Evolutionary conservation across 768 basidiomycete species (phyloP), one percentile per base, ranked within the genome.

Genomic region (Suillus spraguei): DNA sequence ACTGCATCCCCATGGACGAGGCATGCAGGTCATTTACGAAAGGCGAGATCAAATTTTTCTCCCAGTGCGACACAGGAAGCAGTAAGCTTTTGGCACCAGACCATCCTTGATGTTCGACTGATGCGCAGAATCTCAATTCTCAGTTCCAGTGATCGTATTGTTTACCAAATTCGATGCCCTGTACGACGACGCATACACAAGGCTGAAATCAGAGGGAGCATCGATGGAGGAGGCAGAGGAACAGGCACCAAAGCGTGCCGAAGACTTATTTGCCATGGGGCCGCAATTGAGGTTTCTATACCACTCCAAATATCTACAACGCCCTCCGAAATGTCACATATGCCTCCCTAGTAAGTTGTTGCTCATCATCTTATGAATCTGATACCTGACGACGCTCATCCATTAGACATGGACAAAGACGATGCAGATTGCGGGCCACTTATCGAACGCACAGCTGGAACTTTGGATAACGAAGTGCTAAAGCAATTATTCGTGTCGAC

Each of bases 111-210:
- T 35, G 5, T 10, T 33, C 22, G 1, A 63, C 22, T 61, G 1
- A n/a, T 60, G 22, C 44, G 10, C 22, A 47, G 13, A 47, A 47
- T 63, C 14, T 28, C 11, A 24, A 4, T 4, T 5, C 39, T 33
- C 42, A 81, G 80, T 80, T 32, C 79, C 79, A 5, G 74, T 80
- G 2, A 68, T 81, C 28, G 72, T 71, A 0, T 50, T 81, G 36
- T 79, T 81, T 65, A 80, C 77, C 0, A 80, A 80, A 59, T 74
- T 74, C 49, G 79, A 80, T 63, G 72, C 67, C 28, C 59, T 77
- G 8, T 59, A 71, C 49, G 44, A n/a, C 39, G 58, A 65, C 53
- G 70, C 70, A 59, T 74, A 65, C 42, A 42, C 65, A 13, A 8
- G 58, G 33, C 62, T 70, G 10, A 17, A 56, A 47, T 44, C 59